Conservation (phyloP, 1,284 basidiomycete species). For the Sphagnurus paluster region DNA sequence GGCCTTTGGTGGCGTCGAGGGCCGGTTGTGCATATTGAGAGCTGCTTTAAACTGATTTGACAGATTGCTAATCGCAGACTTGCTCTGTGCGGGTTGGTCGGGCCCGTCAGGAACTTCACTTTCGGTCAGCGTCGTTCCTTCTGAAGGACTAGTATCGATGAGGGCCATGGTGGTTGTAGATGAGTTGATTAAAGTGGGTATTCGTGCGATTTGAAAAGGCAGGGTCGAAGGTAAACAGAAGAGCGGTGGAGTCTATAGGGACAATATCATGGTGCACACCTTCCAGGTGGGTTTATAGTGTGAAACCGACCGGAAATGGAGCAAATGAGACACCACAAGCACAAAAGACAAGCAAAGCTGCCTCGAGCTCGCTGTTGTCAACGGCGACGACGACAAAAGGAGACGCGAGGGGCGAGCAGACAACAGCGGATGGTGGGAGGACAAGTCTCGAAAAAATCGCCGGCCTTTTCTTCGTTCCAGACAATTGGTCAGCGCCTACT, state of each 20-base stretch:
- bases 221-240: slow-evolving; percentile 24
- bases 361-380: slow-evolving; percentile 17
- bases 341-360: slow-evolving; percentile 16
- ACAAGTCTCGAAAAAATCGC: slow-evolving; percentile 12
- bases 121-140: slow-evolving; percentile 55
- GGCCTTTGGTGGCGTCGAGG: slow-evolving; percentile 9
- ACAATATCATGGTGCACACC: slow-evolving; percentile 38
- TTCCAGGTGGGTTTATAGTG: slow-evolving; percentile 27
- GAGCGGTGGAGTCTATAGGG: slow-evolving; percentile 32
- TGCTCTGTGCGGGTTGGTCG: slow-evolving; percentile 55
- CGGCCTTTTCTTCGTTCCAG: slow-evolving; percentile 17
- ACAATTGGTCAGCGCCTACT: slow-evolving; percentile 18
- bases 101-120: slow-evolving; percentile 56
- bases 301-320: slow-evolving; percentile 16
- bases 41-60: slow-evolving; percentile 18
- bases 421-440: slow-evolving; percentile 10
- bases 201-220: slow-evolving; percentile 25
- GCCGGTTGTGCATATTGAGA: slow-evolving; percentile 12
- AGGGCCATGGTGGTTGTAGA: slow-evolving; percentile 36
- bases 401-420: slow-evolving; percentile 1
- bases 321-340: slow-evolving; percentile 10
- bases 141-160: slow-evolving; percentile 42
- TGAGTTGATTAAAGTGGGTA: slow-evolving; percentile 17
- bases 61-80: slow-evolving; percentile 23
- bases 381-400: slow-evolving; percentile 9